Evolutionary conservation across 257 asterid species (phyloP).

Genomic region (Gentiana macrophylla): DNA sequence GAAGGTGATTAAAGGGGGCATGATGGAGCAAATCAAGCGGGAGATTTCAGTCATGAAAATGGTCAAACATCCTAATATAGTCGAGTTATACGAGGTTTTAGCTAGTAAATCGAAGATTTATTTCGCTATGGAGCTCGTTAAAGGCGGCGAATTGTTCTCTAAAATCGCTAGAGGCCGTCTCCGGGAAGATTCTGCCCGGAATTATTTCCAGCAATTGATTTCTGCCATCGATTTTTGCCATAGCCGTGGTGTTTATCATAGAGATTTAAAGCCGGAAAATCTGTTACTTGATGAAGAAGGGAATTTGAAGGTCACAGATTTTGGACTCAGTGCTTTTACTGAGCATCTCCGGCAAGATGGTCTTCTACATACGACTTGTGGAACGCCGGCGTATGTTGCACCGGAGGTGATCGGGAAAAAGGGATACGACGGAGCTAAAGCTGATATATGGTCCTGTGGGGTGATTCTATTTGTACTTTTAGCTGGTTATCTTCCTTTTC

Average conservation of each 20-base stretch:
- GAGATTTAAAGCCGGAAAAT: slow-evolving; percentile 46
- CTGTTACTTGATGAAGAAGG: slow-evolving; percentile 36
- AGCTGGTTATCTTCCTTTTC: slow-evolving; percentile 47
- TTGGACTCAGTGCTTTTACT: slow-evolving; percentile 41
- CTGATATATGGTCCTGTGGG: slow-evolving; percentile 56
- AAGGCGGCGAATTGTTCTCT: slow-evolving; percentile 44
- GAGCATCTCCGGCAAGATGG: slow-evolving; percentile 43
- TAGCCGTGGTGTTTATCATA: slow-evolving; percentile 44
- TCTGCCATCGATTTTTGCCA: slow-evolving; percentile 53
- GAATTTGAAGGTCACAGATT: slow-evolving; percentile 42
- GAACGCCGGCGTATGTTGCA: slow-evolving; percentile 44
- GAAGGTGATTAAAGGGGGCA: slow-evolving; percentile 42
- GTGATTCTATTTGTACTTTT: slow-evolving; percentile 34
- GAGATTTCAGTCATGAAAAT: slow-evolving; percentile 49
- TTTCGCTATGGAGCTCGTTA: slow-evolving; percentile 41
- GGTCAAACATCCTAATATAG: slow-evolving; percentile 46
- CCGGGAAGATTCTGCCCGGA: slow-evolving; percentile 41
- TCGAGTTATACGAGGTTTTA: slow-evolving; percentile 47
- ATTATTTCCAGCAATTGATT: slow-evolving; percentile 38
- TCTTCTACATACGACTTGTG: slow-evolving; percentile 38
- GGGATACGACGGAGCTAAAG: slow-evolving; percentile 49
- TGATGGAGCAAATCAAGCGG: slow-evolving; percentile 54
- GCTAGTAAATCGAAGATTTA: slow-evolving; percentile 47
- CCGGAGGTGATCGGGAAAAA: slow-evolving; percentile 49
- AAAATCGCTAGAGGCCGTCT: slow-evolving; percentile 33